Base-by-base conservation (phyloP, 1,284 basidiomycete species). In the Boletus mariae region DNA sequence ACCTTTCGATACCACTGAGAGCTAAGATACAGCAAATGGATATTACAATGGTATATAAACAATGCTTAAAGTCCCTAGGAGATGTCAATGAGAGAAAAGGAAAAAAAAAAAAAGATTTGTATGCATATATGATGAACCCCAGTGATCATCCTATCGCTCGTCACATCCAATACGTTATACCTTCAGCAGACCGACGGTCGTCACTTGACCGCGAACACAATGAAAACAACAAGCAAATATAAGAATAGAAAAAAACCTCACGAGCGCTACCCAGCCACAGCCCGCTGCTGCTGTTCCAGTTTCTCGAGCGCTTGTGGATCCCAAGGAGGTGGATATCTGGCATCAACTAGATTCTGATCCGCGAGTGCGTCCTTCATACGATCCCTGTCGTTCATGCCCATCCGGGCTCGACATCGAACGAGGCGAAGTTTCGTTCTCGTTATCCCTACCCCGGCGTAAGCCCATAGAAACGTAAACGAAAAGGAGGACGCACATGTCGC, bases 351-450 rank as follows among this genome's bases (percentile, higher is more conserved):
- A 59, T 90, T 90, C 71, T 84, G 77, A 66, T 90, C 87, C 4
- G 84, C 81, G 15, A 82, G 77, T 1, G 84, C 87, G 62, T 90
- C 87, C 48, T 79, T 80, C 53, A 89, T 64, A 5, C 87, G 78
- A 57, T 89, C 87, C 29, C 74, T 75, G 55, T 83, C 80, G 47
- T 75, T 83, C 85, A 89, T 89, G 38, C 68, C 71, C 87, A 86
- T 90, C 20, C 87, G 79, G 23, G 78, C 80, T 20, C 80, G 80
- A 67, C 87, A 90, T 32, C 87, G 78, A 28, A 87, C 75, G 17
- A 89, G 80, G 13, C 88, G 82, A 7, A 87, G 77, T 66, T 90
- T 90, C n/a, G 88, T 90, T 43, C 87, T 78, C 57, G 85, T 88
- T 69, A 90, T 90, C 88, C 88, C 87, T 89, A 55, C 25, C 31